Evolutionary conservation across 768 basidiomycete species (phyloP), one percentile per base, ranked within the genome.

Genomic region (Rhodotorula diobovata): DNA sequence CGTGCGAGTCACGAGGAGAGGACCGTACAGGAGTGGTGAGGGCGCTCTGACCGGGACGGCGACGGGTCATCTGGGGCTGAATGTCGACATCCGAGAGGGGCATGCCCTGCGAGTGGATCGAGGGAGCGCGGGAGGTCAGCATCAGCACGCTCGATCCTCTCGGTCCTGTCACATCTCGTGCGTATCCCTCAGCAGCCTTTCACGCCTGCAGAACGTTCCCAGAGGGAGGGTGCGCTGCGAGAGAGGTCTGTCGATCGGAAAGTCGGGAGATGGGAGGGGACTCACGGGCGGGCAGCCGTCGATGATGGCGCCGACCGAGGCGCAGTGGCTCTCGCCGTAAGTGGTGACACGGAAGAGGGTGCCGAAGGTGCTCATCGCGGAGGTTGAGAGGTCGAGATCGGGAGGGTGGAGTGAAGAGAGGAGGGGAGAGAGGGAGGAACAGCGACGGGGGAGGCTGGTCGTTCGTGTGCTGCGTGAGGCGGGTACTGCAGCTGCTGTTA

Each of bases 271-370:
- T 28, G 51, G 25, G 9, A 39, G 30, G 21, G 1, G 23, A 81
- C 87, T 67, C 81, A 96, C 95, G 50, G 95, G 95, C 63, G 95
- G 95, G 75, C 93, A 93, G 45, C 96, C 96, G 79, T 98, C 96
- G 77, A 99, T 87, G 81, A 99, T 97, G 46, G 91, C 93, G 23
- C 96, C 96, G 46, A 98, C 96, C 23, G 92, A 94, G 41, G 90
- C 87, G 80, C 96, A 97, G 80, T 99, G 96, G 73, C 90, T 93
- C 83, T 99, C 96, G 69, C 96, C 96, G 79, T 90, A 99, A 74
- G 96, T 99, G 63, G 94, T 94, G 37, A 99, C 96, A 58, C 92
- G 86, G 83, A 91, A 99, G 50, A 91, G 83, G 35, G 84, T 86
- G 34, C 96, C 96, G 81, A 90, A 99, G 65, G 93, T 90, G 34